Evolutionary conservation across 2,329 filamentous ascomycete species (phyloP), one percentile per base, ranked within the genome.

Genomic region (Colletotrichum neosansevieriae): DNA sequence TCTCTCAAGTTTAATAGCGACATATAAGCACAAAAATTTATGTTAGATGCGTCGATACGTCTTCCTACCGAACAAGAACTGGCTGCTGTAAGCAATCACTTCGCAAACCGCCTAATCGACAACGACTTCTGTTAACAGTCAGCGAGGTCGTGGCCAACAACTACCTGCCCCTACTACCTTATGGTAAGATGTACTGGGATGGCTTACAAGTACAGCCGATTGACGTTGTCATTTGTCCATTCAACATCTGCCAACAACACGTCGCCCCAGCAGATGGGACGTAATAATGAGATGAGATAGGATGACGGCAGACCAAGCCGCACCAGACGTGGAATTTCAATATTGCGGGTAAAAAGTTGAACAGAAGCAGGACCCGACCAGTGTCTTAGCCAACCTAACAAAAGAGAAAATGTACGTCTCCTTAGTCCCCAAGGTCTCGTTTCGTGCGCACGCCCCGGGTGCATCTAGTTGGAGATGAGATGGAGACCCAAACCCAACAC

Each of bases 271-370:
- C 38, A 42, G 36, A 15, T 51, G 49, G 21, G 40, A 45, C 40
- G 40, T 44, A 21, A 15, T 9, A 38, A 34, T 50, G 19, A 44
- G 47, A 61, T 51, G 47, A 19, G 58, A 40, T 44, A 32, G 13
- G 59, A 38, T 51, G 58, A 40, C 59, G 64, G 51, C 53, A 53
- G 58, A 51, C 51, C 58, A 63, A 51, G 44, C 29, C 45, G 51
- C 59, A 63, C 36, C 53, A 63, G 36, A 44, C 36, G 34, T 34
- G 44, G 59, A 6, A 29, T 6, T 29, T 4, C 29, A 29, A 44
- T 32, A 38, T 11, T 34, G 44, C 24, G 57, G 44, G 36, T 34
- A 57, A 58, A 63, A 24, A 45, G 62, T 64, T 59, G 56, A 59
- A 45, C 45, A 45, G 54, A 59, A 59, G 47, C 57, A 60, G 57